phyloP scores from a whole-genome alignment of 2,329 filamentous ascomycete species.

The Akanthomyces muscarius region DNA sequence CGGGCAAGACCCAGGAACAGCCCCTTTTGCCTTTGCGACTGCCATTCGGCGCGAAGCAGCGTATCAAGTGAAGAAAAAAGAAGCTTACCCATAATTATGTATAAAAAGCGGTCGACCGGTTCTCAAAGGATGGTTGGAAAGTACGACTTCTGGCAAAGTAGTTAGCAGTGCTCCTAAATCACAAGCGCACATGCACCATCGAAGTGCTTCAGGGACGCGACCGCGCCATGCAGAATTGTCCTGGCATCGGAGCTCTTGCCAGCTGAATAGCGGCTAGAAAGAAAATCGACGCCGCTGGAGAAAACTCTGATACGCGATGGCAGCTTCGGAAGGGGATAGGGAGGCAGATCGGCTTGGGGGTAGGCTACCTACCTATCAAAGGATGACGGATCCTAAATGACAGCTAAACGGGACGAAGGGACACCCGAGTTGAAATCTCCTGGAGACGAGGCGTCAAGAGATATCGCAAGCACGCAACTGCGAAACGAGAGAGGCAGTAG shows the following conservation, averaged over 20 bases:
- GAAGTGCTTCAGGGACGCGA: slow-evolving; percentile 1
- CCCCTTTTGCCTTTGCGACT: slow-evolving; percentile 27
- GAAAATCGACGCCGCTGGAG: not conserved
- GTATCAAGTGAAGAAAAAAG: slow-evolving; percentile 25
- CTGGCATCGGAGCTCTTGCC: not conserved
- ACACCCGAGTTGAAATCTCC: not conserved
- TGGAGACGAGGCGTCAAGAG: slow-evolving; percentile 7
- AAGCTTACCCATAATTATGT: slow-evolving; percentile 41
- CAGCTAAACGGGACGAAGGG: not conserved
- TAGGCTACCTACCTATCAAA: slow-evolving; percentile 14
- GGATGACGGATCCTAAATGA: slow-evolving; percentile 15
- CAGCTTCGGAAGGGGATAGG: not conserved
- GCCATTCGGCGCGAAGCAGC: slow-evolving; percentile 22
- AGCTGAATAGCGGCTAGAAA: not conserved
- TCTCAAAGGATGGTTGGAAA: slow-evolving; percentile 28
- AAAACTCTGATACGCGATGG: slow-evolving; percentile 6
- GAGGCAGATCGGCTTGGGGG: not conserved
- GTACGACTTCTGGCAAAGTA: slow-evolving; percentile 25
- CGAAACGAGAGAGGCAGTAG: slow-evolving; percentile 32
- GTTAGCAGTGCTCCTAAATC: slow-evolving; percentile 10
- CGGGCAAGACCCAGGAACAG: slow-evolving; percentile 7
- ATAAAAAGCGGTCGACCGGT: slow-evolving; percentile 35
- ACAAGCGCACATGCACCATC: not conserved
- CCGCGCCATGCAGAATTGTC: not conserved
- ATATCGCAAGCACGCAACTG: slow-evolving; percentile 17